A percentile compares a stretch with the other conserved stretches of the same genome.
These are phyloP conservation scores for Tolypocladium guangdongense DNA, from an alignment of 2,329 filamentous ascomycete species.

Conservation along the genomic window DNA sequence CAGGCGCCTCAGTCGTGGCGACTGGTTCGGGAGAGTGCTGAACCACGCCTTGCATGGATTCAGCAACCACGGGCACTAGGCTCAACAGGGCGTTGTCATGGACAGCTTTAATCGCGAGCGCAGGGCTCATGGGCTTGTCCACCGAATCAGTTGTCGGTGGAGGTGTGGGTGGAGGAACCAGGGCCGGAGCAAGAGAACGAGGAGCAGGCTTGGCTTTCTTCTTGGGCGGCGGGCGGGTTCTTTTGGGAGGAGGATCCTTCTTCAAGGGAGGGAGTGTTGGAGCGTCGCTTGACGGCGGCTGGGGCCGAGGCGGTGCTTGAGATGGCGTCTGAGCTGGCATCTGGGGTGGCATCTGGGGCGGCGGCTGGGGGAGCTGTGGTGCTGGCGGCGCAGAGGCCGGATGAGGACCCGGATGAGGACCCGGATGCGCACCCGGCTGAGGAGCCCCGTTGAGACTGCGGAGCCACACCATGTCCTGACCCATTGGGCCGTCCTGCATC, in stretches of 20 bases:
- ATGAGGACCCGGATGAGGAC: not conserved
- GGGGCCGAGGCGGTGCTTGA: conserved; percentile 1
- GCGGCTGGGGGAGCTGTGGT: not conserved
- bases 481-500: conserved; percentile 23
- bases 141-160: conserved; percentile 27
- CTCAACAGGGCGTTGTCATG: not conserved
- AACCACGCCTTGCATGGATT: not conserved
- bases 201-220: conserved; percentile 9
- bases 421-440: conserved; percentile 3
- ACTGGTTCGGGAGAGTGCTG: not conserved
- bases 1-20: not conserved
- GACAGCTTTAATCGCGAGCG: not conserved
- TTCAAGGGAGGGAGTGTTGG: conserved; percentile 13
- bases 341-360: not conserved
- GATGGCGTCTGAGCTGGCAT: not conserved
- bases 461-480: conserved; percentile 24
- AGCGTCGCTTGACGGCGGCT: conserved; percentile 4
- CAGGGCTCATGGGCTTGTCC: conserved; percentile 21
- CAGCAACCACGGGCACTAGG: not conserved
- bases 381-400: not conserved
- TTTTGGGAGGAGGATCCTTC: conserved; percentile 6
- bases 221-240: conserved; percentile 6
- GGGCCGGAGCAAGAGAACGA: not conserved
- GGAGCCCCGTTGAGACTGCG: conserved; percentile 19
- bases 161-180: conserved; percentile 21